phyloP scores from a whole-genome alignment of 148 eudicot genomes.

The Dianthus caryophyllus region DNA sequence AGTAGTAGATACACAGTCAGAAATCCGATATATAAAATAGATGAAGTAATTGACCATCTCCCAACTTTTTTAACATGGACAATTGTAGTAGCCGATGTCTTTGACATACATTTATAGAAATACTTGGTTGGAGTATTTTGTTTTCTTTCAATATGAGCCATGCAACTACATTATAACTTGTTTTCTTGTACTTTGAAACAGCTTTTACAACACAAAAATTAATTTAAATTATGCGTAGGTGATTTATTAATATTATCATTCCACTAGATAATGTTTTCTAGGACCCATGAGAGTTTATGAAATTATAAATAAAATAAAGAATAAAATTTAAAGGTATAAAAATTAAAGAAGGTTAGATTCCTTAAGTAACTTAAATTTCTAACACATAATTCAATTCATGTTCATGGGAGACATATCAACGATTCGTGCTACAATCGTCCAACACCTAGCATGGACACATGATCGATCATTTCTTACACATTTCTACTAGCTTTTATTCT shows the following conservation, averaged over 20 bases:
- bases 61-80: not conserved
- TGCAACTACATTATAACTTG: not conserved
- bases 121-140: not conserved
- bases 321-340: too few species aligned
- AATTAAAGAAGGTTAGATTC: not conserved
- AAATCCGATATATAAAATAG: not conserved
- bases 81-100: not conserved
- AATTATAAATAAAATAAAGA: not conserved
- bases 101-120: conserved; percentile 13
- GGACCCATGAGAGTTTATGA: conserved; percentile 17
- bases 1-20: too few species aligned
- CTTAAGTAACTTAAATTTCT: not conserved
- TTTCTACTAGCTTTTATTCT: not conserved
- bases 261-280: conserved; percentile 17
- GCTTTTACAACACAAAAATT: conserved; percentile 1
- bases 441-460: not conserved
- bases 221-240: not conserved
- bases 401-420: not conserved
- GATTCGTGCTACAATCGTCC: not conserved
- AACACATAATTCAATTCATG: not conserved
- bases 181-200: conserved; percentile 21
- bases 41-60: not conserved
- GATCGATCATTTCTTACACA: not conserved
- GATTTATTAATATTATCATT: conserved; percentile 24
- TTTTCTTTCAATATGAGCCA: not conserved